These are phyloP conservation scores for Pterocarpus santalinus DNA, from an alignment of 306 rosid genomes.

Conservation along the genomic window DNA sequence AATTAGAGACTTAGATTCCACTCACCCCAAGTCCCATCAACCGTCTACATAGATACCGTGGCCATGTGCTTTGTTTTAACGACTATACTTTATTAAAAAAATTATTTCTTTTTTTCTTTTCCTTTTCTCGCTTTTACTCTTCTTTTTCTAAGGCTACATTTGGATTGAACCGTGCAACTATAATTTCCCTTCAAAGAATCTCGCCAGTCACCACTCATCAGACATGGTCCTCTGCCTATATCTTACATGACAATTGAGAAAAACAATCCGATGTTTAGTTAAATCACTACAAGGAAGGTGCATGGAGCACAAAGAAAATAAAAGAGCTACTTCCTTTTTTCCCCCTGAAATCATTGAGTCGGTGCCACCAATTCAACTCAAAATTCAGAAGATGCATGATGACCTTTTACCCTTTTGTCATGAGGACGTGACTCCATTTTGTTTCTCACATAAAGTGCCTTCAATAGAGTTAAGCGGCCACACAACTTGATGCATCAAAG, in stretches of 20 bases:
- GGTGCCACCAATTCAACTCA: neutral
- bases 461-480: neutral
- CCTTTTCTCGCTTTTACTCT: neutral
- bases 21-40: neutral
- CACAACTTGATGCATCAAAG: neutral
- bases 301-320: neutral
- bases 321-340: no score
- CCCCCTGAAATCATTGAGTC: neutral
- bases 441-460: slow-evolving; percentile 12
- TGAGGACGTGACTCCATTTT: slow-evolving; percentile 43
- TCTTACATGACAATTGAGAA: neutral
- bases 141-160: neutral
- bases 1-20: neutral
- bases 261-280: slow-evolving; percentile 1
- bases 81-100: no score
- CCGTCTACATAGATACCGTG: neutral
- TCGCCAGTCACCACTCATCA: neutral
- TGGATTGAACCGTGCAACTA: neutral
- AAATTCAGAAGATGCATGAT: neutral
- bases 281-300: neutral
- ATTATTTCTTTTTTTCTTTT: no score
- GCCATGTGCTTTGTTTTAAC: neutral
- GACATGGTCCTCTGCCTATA: neutral
- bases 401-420: slow-evolving; percentile 8
- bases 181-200: neutral